Evolutionary conservation across 192 early-diverging fungal species (phyloP), one percentile per base, ranked within the genome.

Genomic region (Entomortierella lignicola): DNA sequence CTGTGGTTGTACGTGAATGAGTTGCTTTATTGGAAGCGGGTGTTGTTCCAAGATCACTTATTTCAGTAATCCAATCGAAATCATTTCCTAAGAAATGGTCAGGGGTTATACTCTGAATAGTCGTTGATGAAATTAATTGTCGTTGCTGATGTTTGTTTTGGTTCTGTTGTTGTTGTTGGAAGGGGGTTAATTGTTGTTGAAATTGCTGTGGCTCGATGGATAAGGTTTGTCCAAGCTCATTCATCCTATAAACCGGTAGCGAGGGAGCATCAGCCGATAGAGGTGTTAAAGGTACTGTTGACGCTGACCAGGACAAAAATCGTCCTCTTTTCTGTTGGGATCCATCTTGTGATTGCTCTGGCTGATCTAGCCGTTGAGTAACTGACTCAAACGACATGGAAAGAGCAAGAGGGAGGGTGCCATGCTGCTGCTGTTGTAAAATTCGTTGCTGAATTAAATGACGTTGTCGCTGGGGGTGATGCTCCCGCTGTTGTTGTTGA

Each of bases 31-130:
- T 44, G 15, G 53, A 42, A 7, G 23, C 20, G 23, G 63, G 41
- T 4, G 52, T n/a, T n/a, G n/a, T 66, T 20, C 53, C 63, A 29
- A 66, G 52, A 23, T 66, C 63, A 27, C 50, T 54, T 30, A 64
- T 54, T 15, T 34, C 62, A 54, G 67, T 60, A 18, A 71, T 55
- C 69, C 69, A 71, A 20, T 71, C 69, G 54, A 71, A 71, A 39
- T 47, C 69, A 34, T 23, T 62, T 17, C 60, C 60, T 17, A 44
- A 26, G 37, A 62, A 71, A 4, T 62, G 69, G 39, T 71, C 69
- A 34, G 69, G 69, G 18, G 69, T 71, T 2, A 71, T 42, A 25
- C 59, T 71, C 7, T 71, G 69, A 2, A 62, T 8, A 30, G 68
- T 70, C 7, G 69, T 62, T 61, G 59, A 8, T 31, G 68, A 23